Evolutionary conservation across 2,329 filamentous ascomycete genomes (phyloP).

Genomic region (Aspergillus sp.): DNA sequence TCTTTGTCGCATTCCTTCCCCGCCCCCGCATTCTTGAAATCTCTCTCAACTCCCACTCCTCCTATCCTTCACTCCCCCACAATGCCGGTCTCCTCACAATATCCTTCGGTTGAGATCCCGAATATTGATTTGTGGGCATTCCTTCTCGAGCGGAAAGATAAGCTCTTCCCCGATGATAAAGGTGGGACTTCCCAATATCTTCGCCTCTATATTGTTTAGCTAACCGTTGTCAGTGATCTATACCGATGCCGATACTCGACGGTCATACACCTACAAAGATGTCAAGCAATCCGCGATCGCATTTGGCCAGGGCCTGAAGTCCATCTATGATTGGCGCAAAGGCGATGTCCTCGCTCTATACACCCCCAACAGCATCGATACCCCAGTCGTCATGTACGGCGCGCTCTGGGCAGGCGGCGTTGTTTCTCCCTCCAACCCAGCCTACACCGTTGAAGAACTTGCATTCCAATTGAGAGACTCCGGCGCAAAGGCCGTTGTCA

Average conservation of each 20-base stretch:
- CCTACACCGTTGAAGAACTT: slow-evolving; percentile 80
- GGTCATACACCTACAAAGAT: slow-evolving; percentile 69
- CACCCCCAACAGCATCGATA: slow-evolving; percentile 84
- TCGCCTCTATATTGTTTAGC: neutral
- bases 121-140: slow-evolving; percentile 75
- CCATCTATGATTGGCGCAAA: slow-evolving; percentile 73
- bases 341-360: slow-evolving; percentile 81
- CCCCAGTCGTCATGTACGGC: slow-evolving; percentile 73
- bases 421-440: slow-evolving; percentile 82
- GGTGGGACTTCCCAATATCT: slow-evolving; percentile 47
- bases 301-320: slow-evolving; percentile 79
- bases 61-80: slow-evolving; percentile 19
- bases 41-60: neutral
- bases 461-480: slow-evolving; percentile 81
- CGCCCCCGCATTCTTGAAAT: neutral
- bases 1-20: neutral
- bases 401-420: slow-evolving; percentile 80
- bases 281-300: slow-evolving; percentile 64
- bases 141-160: slow-evolving; percentile 69
- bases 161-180: slow-evolving; percentile 69
- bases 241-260: slow-evolving; percentile 68
- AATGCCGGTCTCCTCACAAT: slow-evolving; percentile 72
- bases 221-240: slow-evolving; percentile 65
- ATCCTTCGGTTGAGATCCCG: slow-evolving; percentile 67
- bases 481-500: slow-evolving; percentile 71